Evolutionary conservation across 1,284 basidiomycete genomes (phyloP).

Genomic region (Rhodotorula mucilaginosa): DNA sequence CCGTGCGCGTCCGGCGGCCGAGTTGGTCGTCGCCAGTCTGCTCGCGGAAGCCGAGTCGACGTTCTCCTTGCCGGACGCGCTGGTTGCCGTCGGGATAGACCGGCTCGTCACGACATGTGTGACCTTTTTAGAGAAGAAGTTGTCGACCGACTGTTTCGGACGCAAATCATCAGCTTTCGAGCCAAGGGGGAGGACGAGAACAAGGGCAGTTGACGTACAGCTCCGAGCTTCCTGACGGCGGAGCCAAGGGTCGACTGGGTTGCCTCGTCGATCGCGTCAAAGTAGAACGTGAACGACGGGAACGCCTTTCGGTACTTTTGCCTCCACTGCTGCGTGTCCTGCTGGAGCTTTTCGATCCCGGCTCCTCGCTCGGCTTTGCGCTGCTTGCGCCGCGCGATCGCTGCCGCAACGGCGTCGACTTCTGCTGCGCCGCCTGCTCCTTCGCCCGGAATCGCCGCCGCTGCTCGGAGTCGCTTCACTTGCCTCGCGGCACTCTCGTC

Average conservation of each 20-base stretch:
- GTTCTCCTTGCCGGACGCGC: slow-evolving; percentile 47
- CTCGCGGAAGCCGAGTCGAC: slow-evolving; percentile 21
- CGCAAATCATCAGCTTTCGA: slow-evolving; percentile 8
- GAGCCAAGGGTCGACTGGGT: slow-evolving; percentile 56
- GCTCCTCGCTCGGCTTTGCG: slow-evolving; percentile 5
- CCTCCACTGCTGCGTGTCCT: slow-evolving; percentile 59
- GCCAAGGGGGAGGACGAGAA: neutral
- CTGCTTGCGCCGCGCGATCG: slow-evolving; percentile 9
- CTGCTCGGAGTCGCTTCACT: neutral
- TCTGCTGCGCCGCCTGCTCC: neutral
- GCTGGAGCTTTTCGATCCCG: slow-evolving; percentile 30
- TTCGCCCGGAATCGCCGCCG: neutral
- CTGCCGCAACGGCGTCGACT: neutral
- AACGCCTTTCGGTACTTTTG: slow-evolving; percentile 81
- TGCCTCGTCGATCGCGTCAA: slow-evolving; percentile 65
- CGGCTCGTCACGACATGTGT: slow-evolving; percentile 81
- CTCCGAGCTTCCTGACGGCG: slow-evolving; percentile 67
- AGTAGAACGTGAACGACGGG: slow-evolving; percentile 78
- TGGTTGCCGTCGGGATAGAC: slow-evolving; percentile 35
- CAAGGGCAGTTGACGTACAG: slow-evolving; percentile 59
- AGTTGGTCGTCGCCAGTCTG: neutral
- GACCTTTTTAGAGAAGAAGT: slow-evolving; percentile 79
- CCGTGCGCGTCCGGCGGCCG: slow-evolving; percentile 15
- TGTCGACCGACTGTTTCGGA: slow-evolving; percentile 63
- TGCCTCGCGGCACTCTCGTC: neutral